These are phyloP conservation scores for Castanopsis chinensis DNA, from an alignment of 306 rosid species.

Conservation along the genomic window DNA sequence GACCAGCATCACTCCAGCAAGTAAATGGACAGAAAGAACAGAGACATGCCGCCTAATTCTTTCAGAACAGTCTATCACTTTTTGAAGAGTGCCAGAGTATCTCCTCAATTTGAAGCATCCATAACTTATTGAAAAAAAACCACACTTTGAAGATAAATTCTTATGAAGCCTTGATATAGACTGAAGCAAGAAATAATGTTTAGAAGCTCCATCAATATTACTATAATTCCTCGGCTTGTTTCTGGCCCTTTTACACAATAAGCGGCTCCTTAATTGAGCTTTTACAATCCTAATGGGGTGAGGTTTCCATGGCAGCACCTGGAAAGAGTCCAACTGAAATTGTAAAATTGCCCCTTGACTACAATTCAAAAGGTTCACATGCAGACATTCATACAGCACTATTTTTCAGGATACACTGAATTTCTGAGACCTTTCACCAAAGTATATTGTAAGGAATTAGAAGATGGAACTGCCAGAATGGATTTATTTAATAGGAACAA, in stretches of 20 bases:
- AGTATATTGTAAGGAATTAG: not conserved
- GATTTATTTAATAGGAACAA: not conserved
- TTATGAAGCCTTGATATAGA: slow-evolving; percentile 24
- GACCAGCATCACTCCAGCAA: slow-evolving; percentile 66
- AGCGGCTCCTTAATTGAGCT: slow-evolving; percentile 12
- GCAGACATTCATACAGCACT: not conserved
- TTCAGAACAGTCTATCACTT: slow-evolving; percentile 34
- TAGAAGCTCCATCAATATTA: slow-evolving; percentile 11
- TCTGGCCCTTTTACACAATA: slow-evolving; percentile 3
- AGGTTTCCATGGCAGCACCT: slow-evolving; percentile 44
- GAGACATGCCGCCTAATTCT: slow-evolving; percentile 39
- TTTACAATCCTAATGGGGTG: slow-evolving; percentile 24
- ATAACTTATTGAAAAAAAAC: slow-evolving; percentile 39
- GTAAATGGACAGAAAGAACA: slow-evolving; percentile 41
- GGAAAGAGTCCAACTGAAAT: slow-evolving; percentile 22
- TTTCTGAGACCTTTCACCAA: not conserved
- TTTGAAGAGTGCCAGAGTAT: slow-evolving; percentile 24
- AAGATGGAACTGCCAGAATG: not conserved
- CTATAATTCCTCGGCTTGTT: slow-evolving; percentile 14
- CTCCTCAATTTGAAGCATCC: slow-evolving; percentile 29
- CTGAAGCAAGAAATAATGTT: slow-evolving; percentile 33
- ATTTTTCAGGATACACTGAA: not conserved
- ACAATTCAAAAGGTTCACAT: not conserved
- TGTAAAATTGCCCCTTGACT: not conserved
- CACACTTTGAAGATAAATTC: slow-evolving; percentile 19